phyloP scores from a whole-genome alignment of 129 eudicot species.

The Lonicera japonica region DNA sequence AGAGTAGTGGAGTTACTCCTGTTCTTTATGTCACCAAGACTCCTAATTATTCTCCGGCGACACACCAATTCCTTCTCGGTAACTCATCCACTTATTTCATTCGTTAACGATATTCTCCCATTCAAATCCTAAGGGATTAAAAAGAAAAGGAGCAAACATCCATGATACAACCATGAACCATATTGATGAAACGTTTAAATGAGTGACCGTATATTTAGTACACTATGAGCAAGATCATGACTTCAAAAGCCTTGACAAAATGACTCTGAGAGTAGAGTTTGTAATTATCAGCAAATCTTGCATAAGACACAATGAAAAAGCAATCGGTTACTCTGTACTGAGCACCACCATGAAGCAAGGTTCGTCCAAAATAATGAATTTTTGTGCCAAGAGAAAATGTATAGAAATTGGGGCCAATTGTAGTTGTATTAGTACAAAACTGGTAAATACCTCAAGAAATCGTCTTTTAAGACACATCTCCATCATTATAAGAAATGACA shows the following conservation, averaged over 20 bases:
- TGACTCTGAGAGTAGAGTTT: slow-evolving; percentile 85
- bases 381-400: slow-evolving; percentile 89
- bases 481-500: slow-evolving; percentile 99
- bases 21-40: slow-evolving; percentile 98
- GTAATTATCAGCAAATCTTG: slow-evolving; percentile 87
- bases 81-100: slow-evolving; percentile 82
- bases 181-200: slow-evolving; percentile 57
- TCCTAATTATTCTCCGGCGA: slow-evolving; percentile 93
- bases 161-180: slow-evolving; percentile 96
- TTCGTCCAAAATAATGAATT: slow-evolving; percentile 83
- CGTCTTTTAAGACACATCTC: slow-evolving; percentile 94
- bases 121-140: slow-evolving; percentile 94
- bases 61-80: slow-evolving; percentile 94
- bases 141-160: slow-evolving; percentile 93
- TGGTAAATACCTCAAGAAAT: slow-evolving; percentile 69
- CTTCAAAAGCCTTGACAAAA: slow-evolving; percentile 83
- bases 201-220: slow-evolving; percentile 75
- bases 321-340: slow-evolving; percentile 86
- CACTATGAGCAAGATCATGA: slow-evolving; percentile 70
- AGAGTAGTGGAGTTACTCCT: slow-evolving; percentile 67
- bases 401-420: slow-evolving; percentile 86
- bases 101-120: slow-evolving; percentile 97
- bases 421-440: slow-evolving; percentile 83
- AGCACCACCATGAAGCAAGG: slow-evolving; percentile 95
- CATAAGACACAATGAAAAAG: slow-evolving; percentile 89